Base-by-base conservation (phyloP, 2,329 filamentous ascomycete species). In the Phoma sp. region DNA sequence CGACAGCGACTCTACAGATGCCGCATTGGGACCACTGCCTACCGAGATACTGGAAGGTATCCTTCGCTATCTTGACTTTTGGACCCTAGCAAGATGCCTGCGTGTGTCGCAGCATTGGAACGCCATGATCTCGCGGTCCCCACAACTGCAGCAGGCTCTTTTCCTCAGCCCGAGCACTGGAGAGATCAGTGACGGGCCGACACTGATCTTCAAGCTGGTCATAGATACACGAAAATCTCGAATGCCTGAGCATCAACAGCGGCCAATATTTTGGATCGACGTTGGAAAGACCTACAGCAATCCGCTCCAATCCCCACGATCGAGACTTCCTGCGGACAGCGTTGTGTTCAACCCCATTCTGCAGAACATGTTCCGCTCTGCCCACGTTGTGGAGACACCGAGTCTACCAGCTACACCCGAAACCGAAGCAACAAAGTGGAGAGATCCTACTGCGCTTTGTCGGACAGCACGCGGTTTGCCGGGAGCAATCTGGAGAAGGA, bases 301-400 rank as follows among this genome's bases (percentile, higher is more conserved):
- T 29, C 37, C 42, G 13, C 25, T 38, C 4, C 42, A 39, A 14
- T 38, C 47, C 2, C 47, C 47, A 11, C 53, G 47, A 47, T n/a
- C 53, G 29, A 47, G 23, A 22, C 10, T 27, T n/a, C 4, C 14
- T 8, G 8, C 38, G 36, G 53, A 52, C 22, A 23, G 30, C 14
- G 36, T 56, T 10, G 47, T 56, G 23, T 47, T 56, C 47, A 56
- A 56, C 23, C 53, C 53, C 5, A 56, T 56, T n/a, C 38, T 56
- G 1, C 47, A 56, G 23, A 52, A 35, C 35, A 51, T 56, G 47
- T 56, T 56, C 13, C 42, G 47, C 14, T 56, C 53, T 25, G 43
- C 47, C 8, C 53, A 47, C 6, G 5, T 29, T 13, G 22, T 54
- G 36, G 40, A 36, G 14, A 40, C 46, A 46, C 24, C 37, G n/a